These are phyloP conservation scores for Aquilaria sinensis DNA, from an alignment of 345 rosid genomes.

Conservation along the genomic window DNA sequence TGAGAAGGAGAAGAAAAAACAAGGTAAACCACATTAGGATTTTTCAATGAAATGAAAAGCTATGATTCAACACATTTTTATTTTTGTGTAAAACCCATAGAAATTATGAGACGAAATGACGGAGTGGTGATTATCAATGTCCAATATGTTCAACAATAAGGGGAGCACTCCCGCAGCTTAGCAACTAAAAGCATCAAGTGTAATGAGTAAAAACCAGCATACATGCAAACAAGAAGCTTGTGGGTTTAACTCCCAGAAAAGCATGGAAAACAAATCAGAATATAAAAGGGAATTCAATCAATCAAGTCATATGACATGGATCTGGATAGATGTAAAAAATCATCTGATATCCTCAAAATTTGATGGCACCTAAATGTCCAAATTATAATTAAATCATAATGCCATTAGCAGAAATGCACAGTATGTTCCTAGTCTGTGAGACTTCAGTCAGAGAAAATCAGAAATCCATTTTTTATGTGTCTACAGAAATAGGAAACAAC, in stretches of 20 bases:
- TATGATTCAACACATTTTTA: no score
- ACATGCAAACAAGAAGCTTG: neutral
- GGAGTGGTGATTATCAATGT: neutral
- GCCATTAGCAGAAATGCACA: constrained; percentile 1
- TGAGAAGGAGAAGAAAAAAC: neutral
- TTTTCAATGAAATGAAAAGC: neutral
- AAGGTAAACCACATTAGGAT: constrained; percentile 2
- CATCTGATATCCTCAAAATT: neutral
- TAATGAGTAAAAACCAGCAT: constrained; percentile 1
- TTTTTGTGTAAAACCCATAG: neutral
- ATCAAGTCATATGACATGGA: no score
- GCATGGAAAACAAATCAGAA: no score
- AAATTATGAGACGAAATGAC: neutral
- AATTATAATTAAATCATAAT: neutral
- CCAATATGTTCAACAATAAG: neutral
- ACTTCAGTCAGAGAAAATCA: constrained; percentile 1
- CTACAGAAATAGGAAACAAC: neutral
- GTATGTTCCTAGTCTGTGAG: neutral
- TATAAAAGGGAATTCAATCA: no score
- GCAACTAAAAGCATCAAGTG: neutral
- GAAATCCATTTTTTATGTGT: neutral
- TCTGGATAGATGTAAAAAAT: constrained; percentile 1
- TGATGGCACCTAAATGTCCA: constrained; percentile 1
- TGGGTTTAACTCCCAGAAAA: no score
- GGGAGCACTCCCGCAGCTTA: neutral